phyloP scores from a whole-genome alignment of 805 yeast genomes.

The Ascoidea tarda region DNA sequence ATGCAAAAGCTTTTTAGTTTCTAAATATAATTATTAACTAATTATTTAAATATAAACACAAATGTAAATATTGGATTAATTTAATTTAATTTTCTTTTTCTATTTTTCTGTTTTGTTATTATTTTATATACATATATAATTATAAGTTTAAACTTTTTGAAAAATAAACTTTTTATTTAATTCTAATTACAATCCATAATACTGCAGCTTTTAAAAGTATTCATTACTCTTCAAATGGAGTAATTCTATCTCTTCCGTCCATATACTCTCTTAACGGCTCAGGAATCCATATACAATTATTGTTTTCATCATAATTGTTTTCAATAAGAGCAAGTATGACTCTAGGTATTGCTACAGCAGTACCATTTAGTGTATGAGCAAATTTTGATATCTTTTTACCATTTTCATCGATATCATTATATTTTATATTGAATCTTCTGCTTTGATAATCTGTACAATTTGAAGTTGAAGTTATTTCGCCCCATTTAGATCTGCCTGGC shows the following conservation, averaged over 20 bases:
- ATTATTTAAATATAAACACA: no score
- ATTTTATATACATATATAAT: no score
- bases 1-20: no score
- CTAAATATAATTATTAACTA: no score
- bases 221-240: no score
- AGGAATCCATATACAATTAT: constrained; percentile 48
- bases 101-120: neutral
- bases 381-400: constrained; percentile 19
- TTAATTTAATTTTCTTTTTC: neutral
- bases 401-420: constrained; percentile 20
- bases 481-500: constrained; percentile 93
- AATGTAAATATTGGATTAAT: no score
- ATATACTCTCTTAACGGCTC: constrained; percentile 52
- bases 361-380: constrained; percentile 84
- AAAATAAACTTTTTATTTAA: neutral
- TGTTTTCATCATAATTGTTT: constrained; percentile 53
- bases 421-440: constrained; percentile 63
- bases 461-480: constrained; percentile 83
- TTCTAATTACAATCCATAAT: constrained; percentile 2
- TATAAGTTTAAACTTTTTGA: neutral
- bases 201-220: no score
- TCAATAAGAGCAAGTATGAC: constrained; percentile 83
- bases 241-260: constrained; percentile 40
- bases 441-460: constrained; percentile 89
- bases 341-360: constrained; percentile 92